Base-by-base conservation (phyloP, 2,329 filamentous ascomycete species). In the Penicillium sp. region DNA sequence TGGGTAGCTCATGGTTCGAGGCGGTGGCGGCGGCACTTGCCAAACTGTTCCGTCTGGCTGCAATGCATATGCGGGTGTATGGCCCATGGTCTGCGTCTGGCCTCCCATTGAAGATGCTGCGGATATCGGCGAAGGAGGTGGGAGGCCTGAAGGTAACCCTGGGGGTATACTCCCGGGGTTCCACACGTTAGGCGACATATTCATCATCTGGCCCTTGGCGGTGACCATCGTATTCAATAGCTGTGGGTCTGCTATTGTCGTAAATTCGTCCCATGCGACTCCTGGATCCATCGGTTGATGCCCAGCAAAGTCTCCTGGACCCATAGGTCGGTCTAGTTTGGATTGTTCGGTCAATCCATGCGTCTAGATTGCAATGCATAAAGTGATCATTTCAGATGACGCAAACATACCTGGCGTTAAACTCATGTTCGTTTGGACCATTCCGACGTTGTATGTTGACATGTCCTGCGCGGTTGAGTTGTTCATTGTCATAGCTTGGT, bases 261-360 rank as follows among this genome's bases (percentile, higher is more conserved):
- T 67, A 44, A 67, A 71, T 47, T 72, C 69, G 40, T 75, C 70
- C 73, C 73, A 75, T 8, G 68, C 60, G 3, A 71, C 67, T 16
- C 69, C 67, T 4, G 67, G 61, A 40, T 73, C 68, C 52, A 74
- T 66, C 11, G 70, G 55, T 38, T 64, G 66, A 23, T 66, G 61
- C 18, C 70, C 51, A 38, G 66, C 56, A 47, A 71, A 68, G 36
- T 72, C 68, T 23, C 60, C 56, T 9, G 66, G 53, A 48, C 61
- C 63, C 45, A 66, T 64, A 19, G 63, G 58, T 35, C 63, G 65
- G 48, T 72, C 70, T 71, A 60, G 32, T 53, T 26, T 36, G 30
- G 27, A 51, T 55, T 40, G 8, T 26, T 42, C 36, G 38, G 53
- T 61, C 47, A 61, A 54, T 35, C 38, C 53, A 36, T 36, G n/a